Percentiles rank a stretch among this genome's conserved stretches.
phyloP scores from a whole-genome alignment of 2,329 filamentous ascomycete species.

The Claviceps sp. region DNA sequence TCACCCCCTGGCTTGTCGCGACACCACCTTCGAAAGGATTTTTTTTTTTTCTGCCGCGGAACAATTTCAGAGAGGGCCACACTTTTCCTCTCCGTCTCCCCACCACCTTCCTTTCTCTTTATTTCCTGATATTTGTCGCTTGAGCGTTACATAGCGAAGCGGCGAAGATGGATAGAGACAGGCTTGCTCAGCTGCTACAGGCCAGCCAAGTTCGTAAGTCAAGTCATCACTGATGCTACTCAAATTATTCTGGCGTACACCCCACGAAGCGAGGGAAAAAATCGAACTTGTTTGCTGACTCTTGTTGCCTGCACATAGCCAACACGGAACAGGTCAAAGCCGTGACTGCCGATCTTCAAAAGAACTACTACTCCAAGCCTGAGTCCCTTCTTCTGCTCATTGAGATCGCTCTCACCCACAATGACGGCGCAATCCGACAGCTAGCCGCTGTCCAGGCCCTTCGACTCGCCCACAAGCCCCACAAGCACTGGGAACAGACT shows the following conservation, averaged over 20 bases:
- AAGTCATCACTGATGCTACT: conserved; percentile 1
- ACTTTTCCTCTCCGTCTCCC: conserved; percentile 2
- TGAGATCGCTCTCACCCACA: conserved; percentile 74
- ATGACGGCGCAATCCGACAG: conserved; percentile 63
- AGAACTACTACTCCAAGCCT: conserved; percentile 81
- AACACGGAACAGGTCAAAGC: conserved; percentile 83
- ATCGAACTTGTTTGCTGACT: conserved; percentile 18
- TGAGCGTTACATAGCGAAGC: conserved; percentile 5
- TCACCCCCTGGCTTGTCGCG: conserved; percentile 1
- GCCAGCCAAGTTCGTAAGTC: conserved; percentile 74
- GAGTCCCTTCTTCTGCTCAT: conserved; percentile 75
- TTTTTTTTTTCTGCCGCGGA: conserved; percentile 10
- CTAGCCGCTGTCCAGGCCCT: conserved; percentile 82
- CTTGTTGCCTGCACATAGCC: conserved; percentile 38
- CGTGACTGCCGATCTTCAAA: conserved; percentile 79
- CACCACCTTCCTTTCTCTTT: conserved; percentile 2
- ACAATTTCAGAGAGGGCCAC: conserved; percentile 5
- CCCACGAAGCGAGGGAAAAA: neutral
- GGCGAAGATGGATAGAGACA: conserved; percentile 38
- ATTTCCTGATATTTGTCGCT: conserved; percentile 5
- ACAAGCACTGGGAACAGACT: conserved; percentile 74
- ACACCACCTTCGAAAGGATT: conserved; percentile 2
- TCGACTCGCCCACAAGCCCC: conserved; percentile 66
- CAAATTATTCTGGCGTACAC: neutral
- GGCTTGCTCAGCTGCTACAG: conserved; percentile 77